Base-by-base conservation (phyloP, 306 rosid genomes). In the Purshia tridentata region DNA sequence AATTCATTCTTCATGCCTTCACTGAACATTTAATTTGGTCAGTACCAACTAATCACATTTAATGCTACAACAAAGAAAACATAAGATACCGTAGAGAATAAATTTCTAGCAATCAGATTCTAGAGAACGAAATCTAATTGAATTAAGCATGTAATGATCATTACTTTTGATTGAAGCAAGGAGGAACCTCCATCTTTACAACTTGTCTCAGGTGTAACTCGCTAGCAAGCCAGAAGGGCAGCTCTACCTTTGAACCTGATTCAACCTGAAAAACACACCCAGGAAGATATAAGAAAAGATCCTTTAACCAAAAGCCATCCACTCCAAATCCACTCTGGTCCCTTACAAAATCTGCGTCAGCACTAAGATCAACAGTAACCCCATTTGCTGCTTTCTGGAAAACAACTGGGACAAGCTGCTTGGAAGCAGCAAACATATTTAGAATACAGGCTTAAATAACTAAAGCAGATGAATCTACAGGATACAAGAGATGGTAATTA, bases 171-270 rank as follows among this genome's bases (percentile, higher is more conserved):
- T 89, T 87, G 80, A 94, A 91, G 84, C 97, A 86, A 46, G 88
- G 15, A 47, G 98, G 96, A 23, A 88, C 81, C 75, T 81, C 83
- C 75, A 87, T 82, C 60, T 87, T 83, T 59, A 76, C 91, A 47
- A 90, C 86, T 88, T 91, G 92, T 81, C 97, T 81, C 62, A 75
- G 64, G 52, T 94, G 92, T 40, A 94, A 84, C 77, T 94, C 96
- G 45, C 86, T 83, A 56, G 92, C 95, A 80, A 94, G 98, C 98
- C 98, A 94, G 76, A 91, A 91, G 23, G 98, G 97, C 69, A 91
- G 81, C 78, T 89, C 92, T 71, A 94, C 97, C 83, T 88, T 91
- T 35, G 98, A 94, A 75, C 91, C 96, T 11, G 86, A 55, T 86
- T 94, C 97, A 77, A 94, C 93, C 97, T 91, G 90, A 83, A 75